Evolutionary conservation across 2,329 filamentous ascomycete species (phyloP).

Genomic region (Dothidotthia symphoricarpi): DNA sequence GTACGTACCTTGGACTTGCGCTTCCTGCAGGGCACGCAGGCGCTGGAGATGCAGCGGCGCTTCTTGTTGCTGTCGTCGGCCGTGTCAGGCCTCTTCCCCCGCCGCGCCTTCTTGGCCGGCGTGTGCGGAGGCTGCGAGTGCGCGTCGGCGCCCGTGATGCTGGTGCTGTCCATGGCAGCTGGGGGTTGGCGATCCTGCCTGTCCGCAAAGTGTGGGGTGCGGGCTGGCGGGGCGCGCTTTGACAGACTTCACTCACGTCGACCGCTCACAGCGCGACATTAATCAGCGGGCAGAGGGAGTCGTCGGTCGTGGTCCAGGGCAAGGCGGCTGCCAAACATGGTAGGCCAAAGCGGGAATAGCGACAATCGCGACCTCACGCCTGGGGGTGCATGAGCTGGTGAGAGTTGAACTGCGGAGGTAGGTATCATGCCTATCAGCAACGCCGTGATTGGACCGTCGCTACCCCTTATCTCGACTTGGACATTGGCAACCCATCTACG

Average conservation of each 20-base stretch:
- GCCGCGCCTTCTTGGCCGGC: slow-evolving; percentile 34
- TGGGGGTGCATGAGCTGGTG: slow-evolving; percentile 11
- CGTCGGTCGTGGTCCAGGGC: slow-evolving; percentile 14
- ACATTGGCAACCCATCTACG: neutral
- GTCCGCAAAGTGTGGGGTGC: slow-evolving; percentile 15
- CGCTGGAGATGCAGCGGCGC: slow-evolving; percentile 44
- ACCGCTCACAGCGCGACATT: slow-evolving; percentile 17
- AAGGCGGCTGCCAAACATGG: slow-evolving; percentile 17
- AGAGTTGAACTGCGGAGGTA: neutral
- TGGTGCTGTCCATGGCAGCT: slow-evolving; percentile 16
- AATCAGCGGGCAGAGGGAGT: slow-evolving; percentile 21
- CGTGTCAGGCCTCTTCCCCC: slow-evolving; percentile 36
- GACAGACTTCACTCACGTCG: slow-evolving; percentile 6
- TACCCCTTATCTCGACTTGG: slow-evolving; percentile 12
- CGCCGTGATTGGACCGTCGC: slow-evolving; percentile 12
- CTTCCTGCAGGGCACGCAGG: slow-evolving; percentile 43
- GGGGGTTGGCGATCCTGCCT: neutral
- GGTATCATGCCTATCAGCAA: slow-evolving; percentile 3
- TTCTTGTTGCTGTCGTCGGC: slow-evolving; percentile 45
- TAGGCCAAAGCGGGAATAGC: slow-evolving; percentile 9
- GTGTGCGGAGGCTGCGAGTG: slow-evolving; percentile 11
- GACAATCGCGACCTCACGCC: slow-evolving; percentile 7
- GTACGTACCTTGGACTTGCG: slow-evolving; percentile 43
- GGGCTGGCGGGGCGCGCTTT: slow-evolving; percentile 19
- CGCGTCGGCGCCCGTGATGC: slow-evolving; percentile 2